These are phyloP conservation scores for Oryza officinalis DNA, from an alignment of 176 grass and related monocot species.

Conservation along the genomic window DNA sequence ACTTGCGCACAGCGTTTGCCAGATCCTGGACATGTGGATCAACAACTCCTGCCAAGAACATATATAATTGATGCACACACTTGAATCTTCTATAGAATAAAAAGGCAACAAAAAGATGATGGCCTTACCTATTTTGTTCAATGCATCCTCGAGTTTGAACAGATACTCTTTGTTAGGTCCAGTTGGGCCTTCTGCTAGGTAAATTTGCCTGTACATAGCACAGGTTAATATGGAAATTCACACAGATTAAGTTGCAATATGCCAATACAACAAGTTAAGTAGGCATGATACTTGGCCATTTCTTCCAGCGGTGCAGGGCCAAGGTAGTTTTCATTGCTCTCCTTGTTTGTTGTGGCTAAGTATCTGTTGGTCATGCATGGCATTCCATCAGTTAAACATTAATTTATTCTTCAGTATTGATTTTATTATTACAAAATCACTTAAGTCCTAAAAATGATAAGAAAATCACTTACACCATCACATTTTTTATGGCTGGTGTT, in stretches of 20 bases:
- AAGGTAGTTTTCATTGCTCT: slow-evolving; percentile 72
- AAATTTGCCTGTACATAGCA: slow-evolving; percentile 73
- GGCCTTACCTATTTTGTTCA: slow-evolving; percentile 71
- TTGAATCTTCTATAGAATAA: neutral
- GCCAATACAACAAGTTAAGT: neutral
- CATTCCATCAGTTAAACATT: slow-evolving; percentile 34
- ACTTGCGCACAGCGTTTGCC: slow-evolving; percentile 54
- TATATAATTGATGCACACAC: neutral
- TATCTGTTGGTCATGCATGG: slow-evolving; percentile 58
- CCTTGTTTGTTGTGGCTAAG: slow-evolving; percentile 67
- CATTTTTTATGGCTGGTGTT: slow-evolving; percentile 54
- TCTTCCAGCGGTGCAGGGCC: slow-evolving; percentile 82
- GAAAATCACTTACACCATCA: slow-evolving; percentile 83
- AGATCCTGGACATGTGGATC: slow-evolving; percentile 79
- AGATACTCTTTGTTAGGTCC: slow-evolving; percentile 95
- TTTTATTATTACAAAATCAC: slow-evolving; percentile 34
- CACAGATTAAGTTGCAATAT: slow-evolving; percentile 21
- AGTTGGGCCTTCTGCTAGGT: slow-evolving; percentile 66
- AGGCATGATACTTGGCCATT: slow-evolving; percentile 60
- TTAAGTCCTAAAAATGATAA: slow-evolving; percentile 41
- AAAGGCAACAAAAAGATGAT: neutral
- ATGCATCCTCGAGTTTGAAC: slow-evolving; percentile 76
- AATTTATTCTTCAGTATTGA: neutral
- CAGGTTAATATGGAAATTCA: neutral
- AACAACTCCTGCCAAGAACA: slow-evolving; percentile 56